These are phyloP conservation scores for Punica granatum DNA, from an alignment of 345 rosid species.

Conservation along the genomic window DNA sequence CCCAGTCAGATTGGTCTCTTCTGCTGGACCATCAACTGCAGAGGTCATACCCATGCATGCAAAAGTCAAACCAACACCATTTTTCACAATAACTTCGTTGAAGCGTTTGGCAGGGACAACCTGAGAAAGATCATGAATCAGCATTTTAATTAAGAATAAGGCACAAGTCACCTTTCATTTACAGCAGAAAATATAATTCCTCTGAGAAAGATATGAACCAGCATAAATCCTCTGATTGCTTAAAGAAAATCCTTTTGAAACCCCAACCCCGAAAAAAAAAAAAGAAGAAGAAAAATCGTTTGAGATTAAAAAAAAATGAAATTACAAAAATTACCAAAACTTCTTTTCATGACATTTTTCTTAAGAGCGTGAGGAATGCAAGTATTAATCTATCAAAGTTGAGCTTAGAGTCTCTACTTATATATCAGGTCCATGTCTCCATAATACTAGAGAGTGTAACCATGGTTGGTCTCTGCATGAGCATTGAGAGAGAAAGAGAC, in stretches of 20 bases:
- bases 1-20: constrained; percentile 56
- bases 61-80: constrained; percentile 77
- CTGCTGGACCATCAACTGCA: constrained; percentile 73
- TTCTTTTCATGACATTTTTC: neutral
- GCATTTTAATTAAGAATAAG: neutral
- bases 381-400: neutral
- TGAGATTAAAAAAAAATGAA: too few relatives aligned
- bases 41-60: constrained; percentile 87
- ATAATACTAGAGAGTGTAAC: neutral
- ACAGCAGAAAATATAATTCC: neutral
- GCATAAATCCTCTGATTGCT: neutral
- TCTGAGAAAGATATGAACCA: neutral
- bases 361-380: neutral
- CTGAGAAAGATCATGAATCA: constrained; percentile 29
- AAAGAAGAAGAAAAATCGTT: too few relatives aligned
- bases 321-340: neutral
- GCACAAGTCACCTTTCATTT: neutral
- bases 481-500: constrained; percentile 17
- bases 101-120: constrained; percentile 72
- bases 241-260: neutral
- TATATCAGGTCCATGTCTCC: neutral
- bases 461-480: neutral
- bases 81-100: constrained; percentile 42
- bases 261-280: too few relatives aligned
- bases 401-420: neutral